Evolutionary conservation across 768 basidiomycete species (phyloP).

Genomic region (Austroboletus eburneus): DNA sequence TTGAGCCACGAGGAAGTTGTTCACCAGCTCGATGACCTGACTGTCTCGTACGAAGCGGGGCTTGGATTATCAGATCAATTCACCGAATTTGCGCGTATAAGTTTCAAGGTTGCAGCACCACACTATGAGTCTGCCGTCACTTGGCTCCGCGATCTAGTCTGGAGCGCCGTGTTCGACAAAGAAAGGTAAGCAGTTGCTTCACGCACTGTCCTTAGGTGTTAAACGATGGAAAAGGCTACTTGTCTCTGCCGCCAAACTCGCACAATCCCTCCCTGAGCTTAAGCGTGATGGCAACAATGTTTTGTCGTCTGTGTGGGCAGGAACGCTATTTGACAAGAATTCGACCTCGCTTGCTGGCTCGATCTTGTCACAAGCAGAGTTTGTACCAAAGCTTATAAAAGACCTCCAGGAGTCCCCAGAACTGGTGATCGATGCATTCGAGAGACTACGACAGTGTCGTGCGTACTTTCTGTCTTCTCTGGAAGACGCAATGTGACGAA

Average conservation of each 20-base stretch:
- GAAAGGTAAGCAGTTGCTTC: slow-evolving; percentile 52
- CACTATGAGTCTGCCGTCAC: slow-evolving; percentile 77
- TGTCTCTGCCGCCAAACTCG: slow-evolving; percentile 81
- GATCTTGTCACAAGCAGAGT: slow-evolving; percentile 72
- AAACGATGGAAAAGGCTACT: slow-evolving; percentile 52
- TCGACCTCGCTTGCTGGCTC: slow-evolving; percentile 67
- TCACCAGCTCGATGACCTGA: slow-evolving; percentile 85
- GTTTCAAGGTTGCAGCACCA: slow-evolving; percentile 78
- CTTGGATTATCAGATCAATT: slow-evolving; percentile 66
- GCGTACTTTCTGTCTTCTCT: slow-evolving; percentile 27
- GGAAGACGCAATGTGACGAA: not conserved
- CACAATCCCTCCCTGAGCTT: slow-evolving; percentile 84
- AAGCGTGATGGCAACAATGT: slow-evolving; percentile 88
- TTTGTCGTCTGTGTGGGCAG: slow-evolving; percentile 63
- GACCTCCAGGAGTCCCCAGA: slow-evolving; percentile 71
- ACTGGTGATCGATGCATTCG: slow-evolving; percentile 66
- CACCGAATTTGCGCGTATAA: slow-evolving; percentile 68
- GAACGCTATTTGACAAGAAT: slow-evolving; percentile 60
- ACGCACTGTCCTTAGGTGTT: not conserved
- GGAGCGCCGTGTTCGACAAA: slow-evolving; percentile 68
- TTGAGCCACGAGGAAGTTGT: slow-evolving; percentile 88
- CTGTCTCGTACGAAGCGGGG: slow-evolving; percentile 77
- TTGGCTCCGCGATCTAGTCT: slow-evolving; percentile 84
- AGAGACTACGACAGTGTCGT: slow-evolving; percentile 69
- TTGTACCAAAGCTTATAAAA: slow-evolving; percentile 69